Evolutionary conservation across 1,284 basidiomycete species (phyloP).

Genomic region (Marasmius tenuissimus): DNA sequence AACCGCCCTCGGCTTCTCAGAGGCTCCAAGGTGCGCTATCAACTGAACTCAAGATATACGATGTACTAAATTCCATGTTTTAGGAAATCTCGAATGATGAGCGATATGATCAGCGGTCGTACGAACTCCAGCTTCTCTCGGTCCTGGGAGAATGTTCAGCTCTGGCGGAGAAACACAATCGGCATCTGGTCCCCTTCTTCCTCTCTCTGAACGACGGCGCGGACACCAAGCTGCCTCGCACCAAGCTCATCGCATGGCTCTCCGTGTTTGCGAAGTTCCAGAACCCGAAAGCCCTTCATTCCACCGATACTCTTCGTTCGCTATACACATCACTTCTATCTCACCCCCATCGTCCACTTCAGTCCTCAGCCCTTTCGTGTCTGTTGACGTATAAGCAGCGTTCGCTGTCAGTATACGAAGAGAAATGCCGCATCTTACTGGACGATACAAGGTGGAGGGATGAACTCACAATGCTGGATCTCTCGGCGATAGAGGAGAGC

Average conservation of each 20-base stretch:
- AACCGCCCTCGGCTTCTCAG: slow-evolving; percentile 27
- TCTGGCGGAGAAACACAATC: slow-evolving; percentile 83
- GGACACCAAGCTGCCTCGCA: slow-evolving; percentile 46
- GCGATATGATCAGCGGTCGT: slow-evolving; percentile 73
- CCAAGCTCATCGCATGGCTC: slow-evolving; percentile 77
- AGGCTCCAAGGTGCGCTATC: slow-evolving; percentile 27
- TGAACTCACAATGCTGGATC: slow-evolving; percentile 74
- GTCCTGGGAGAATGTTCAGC: slow-evolving; percentile 66
- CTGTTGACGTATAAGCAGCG: slow-evolving; percentile 84
- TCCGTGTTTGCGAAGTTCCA: slow-evolving; percentile 86
- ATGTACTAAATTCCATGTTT: background rate
- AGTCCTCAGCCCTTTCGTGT: slow-evolving; percentile 78
- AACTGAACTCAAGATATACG: background rate
- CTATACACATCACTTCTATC: slow-evolving; percentile 81
- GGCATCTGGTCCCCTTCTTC: slow-evolving; percentile 80
- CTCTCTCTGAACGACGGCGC: slow-evolving; percentile 50
- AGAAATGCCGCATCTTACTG: slow-evolving; percentile 70
- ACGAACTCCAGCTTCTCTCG: slow-evolving; percentile 79
- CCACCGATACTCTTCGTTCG: slow-evolving; percentile 64
- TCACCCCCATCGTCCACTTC: slow-evolving; percentile 82
- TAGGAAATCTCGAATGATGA: slow-evolving; percentile 60
- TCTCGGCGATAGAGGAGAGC: slow-evolving; percentile 60
- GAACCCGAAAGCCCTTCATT: slow-evolving; percentile 87
- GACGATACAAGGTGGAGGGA: slow-evolving; percentile 91
- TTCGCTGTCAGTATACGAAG: slow-evolving; percentile 64